Evolutionary conservation across 192 early-diverging fungal species (phyloP), one percentile per base, ranked within the genome.

Genomic region (Coemansia sp.): DNA sequence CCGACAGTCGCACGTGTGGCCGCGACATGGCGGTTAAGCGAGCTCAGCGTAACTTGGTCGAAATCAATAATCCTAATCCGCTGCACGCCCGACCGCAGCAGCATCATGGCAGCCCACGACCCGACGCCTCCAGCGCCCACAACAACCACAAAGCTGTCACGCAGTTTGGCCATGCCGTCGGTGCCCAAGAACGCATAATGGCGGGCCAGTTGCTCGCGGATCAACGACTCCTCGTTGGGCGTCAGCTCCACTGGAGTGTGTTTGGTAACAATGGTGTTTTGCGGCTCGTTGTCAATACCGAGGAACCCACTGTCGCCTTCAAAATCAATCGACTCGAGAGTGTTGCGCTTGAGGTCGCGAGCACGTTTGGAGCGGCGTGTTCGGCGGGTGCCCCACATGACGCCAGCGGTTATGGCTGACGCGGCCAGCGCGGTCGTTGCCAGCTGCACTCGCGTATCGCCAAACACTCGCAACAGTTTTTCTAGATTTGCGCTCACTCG

Each of bases 91-190:
- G 92, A 89, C 49, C 95, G 84, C 56, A 94, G 62, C 12, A 98
- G 83, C 94, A 98, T 94, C 43, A 93, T 81, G 4, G 95, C 94
- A 26, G 93, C 86, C 86, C 88, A 89, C 48, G 88, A 89, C 39
- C 95, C 96, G 3, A 98, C 97, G 6, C 97, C 97, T 16, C 97
- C 97, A 5, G 92, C 86, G 37, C 97, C 97, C 12, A 98, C 94
- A 35, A 98, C 92, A 58, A 98, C 77, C 2, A 98, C 94, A 78
- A 94, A 95, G 9, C 94, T 86, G 16, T 83, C 69, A 14, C 91
- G 87, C 19, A 97, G 64, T 54, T 86, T 83, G 0, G 82, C 63
- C 32, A 93, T 83, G 3, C 92, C 92, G 19, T 90, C 88, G 57
- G 93, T 85, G 1, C 94, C 95, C 56, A 99, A 71, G 62, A 98